Evolutionary conservation across 495 filamentous ascomycete species (phyloP).

Genomic region (Penicillium dipodomyicola): DNA sequence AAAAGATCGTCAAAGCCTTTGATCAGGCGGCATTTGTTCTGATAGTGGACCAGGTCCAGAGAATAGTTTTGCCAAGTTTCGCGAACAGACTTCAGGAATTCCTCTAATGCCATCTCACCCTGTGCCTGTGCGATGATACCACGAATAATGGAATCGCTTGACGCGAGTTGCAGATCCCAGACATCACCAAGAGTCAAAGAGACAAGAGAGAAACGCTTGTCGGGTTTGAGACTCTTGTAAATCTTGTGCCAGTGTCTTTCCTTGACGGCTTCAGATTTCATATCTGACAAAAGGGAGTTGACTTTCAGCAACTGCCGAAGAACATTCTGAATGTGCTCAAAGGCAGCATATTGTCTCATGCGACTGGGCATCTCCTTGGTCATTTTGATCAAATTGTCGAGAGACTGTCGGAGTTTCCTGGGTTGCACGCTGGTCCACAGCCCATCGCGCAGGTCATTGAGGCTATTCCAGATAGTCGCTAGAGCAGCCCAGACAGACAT

Average conservation of each 20-base stretch:
- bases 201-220: constrained; percentile 84
- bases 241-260: constrained; percentile 98
- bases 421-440: constrained; percentile 93
- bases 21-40: constrained; percentile 95
- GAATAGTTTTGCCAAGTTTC: constrained; percentile 95
- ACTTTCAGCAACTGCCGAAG: constrained; percentile 86
- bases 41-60: constrained; percentile 92
- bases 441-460: constrained; percentile 88
- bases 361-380: constrained; percentile 99
- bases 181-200: constrained; percentile 95
- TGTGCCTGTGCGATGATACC: constrained; percentile 94
- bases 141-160: constrained; percentile 81
- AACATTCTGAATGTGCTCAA: constrained; percentile 92
- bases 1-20: constrained; percentile 98
- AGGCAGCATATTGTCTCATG: constrained; percentile 98
- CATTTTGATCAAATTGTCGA: constrained; percentile 93
- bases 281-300: constrained; percentile 79
- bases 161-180: constrained; percentile 89
- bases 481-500: constrained; percentile 95
- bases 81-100: constrained; percentile 94
- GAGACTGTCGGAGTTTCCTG: constrained; percentile 79
- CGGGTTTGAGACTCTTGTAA: constrained; percentile 88
- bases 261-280: constrained; percentile 95
- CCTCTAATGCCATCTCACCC: constrained; percentile 97
- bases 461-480: constrained; percentile 92